Conservation (phyloP, 2,329 filamentous ascomycete genomes). For the Grosmannia penicillata region DNA sequence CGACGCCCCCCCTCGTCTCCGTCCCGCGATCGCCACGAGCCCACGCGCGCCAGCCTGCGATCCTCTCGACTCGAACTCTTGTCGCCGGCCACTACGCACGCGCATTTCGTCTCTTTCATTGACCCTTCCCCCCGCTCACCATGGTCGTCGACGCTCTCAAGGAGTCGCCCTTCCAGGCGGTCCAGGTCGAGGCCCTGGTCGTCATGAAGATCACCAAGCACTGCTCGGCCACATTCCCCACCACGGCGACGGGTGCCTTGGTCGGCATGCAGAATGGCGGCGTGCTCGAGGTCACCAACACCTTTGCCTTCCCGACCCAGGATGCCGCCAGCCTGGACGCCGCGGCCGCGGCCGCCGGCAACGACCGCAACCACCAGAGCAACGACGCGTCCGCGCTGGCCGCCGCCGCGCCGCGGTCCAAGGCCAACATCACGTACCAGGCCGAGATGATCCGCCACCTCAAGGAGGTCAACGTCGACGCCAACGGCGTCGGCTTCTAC, state of each 20-base stretch:
- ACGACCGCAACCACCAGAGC: constrained; percentile 43
- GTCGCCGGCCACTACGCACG: too few species aligned
- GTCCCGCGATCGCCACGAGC: neutral
- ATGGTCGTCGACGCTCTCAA: constrained; percentile 32
- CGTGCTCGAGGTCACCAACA: constrained; percentile 81
- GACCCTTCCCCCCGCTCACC: neutral
- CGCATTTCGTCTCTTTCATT: too few species aligned
- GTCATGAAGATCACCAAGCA: constrained; percentile 98
- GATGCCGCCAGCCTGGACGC: constrained; percentile 51
- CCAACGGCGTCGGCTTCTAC: constrained; percentile 97
- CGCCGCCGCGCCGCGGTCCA: constrained; percentile 79
- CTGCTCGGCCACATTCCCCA: constrained; percentile 76
- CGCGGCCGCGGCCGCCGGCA: neutral
- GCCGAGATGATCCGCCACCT: constrained; percentile 95
- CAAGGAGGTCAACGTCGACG: constrained; percentile 95
- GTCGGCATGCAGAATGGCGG: constrained; percentile 84
- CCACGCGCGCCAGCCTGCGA: neutral
- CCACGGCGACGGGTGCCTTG: constrained; percentile 74
- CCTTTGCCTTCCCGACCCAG: constrained; percentile 80
- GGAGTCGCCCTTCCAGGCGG: constrained; percentile 64
- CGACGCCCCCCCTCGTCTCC: neutral
- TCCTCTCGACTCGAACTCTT: too few species aligned
- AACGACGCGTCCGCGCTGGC: constrained; percentile 61
- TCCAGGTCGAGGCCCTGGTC: constrained; percentile 90
- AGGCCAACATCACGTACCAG: constrained; percentile 79